These are phyloP conservation scores for Akanthomyces dipterigenus DNA, from an alignment of 2,329 filamentous ascomycete species.

Conservation along the genomic window DNA sequence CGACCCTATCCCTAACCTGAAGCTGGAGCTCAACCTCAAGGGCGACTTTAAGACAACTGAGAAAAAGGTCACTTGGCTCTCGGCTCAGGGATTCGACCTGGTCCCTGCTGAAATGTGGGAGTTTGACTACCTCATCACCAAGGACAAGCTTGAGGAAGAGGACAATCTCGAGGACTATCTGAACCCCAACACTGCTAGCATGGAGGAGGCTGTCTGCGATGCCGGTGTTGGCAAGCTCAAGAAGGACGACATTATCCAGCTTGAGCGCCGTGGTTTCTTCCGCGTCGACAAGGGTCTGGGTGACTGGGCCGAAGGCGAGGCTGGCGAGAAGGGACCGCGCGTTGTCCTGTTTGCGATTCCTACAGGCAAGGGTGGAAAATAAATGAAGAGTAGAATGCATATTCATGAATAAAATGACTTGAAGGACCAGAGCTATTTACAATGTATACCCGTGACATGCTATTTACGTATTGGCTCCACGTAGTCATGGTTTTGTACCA, in stretches of 20 bases:
- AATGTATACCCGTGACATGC: background rate
- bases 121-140: conserved; percentile 91
- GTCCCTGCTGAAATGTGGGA: conserved; percentile 82
- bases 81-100: conserved; percentile 66
- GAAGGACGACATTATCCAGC: conserved; percentile 87
- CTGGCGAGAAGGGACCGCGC: conserved; percentile 39
- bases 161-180: conserved; percentile 81
- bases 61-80: conserved; percentile 95
- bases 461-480: background rate
- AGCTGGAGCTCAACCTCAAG: conserved; percentile 80
- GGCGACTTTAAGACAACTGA: conserved; percentile 92
- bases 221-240: conserved; percentile 72
- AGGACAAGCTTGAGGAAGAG: conserved; percentile 87
- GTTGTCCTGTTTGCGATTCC: conserved; percentile 52
- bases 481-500: background rate
- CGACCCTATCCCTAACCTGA: conserved; percentile 54
- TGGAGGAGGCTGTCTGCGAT: conserved; percentile 71
- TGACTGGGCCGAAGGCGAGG: conserved; percentile 44
- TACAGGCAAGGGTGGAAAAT: conserved; percentile 44
- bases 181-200: conserved; percentile 66
- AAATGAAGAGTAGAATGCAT: conserved; percentile 14
- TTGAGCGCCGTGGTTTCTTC: conserved; percentile 90
- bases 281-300: conserved; percentile 64
- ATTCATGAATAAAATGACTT: conserved; percentile 6
- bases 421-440: background rate